These are phyloP conservation scores for Cytospora mali DNA, from an alignment of 2,329 filamentous ascomycete species.

Conservation along the genomic window DNA sequence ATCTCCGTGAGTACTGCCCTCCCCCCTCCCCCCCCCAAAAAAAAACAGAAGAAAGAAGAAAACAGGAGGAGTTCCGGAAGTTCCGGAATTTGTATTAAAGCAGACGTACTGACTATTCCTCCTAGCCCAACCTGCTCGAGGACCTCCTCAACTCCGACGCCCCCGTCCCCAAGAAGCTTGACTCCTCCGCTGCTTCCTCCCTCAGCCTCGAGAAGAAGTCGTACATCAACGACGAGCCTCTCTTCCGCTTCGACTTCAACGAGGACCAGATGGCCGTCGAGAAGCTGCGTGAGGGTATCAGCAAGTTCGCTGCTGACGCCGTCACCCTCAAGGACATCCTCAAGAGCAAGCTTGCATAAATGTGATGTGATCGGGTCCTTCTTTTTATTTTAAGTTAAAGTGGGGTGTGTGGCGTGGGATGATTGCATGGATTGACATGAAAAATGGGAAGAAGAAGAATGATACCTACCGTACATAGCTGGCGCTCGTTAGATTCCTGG, in stretches of 20 bases:
- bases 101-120: too few relatives aligned
- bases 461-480: conserved; percentile 21
- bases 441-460: conserved; percentile 12
- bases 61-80: conserved; percentile 4
- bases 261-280: conserved; percentile 99
- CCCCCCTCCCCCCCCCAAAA: neutral
- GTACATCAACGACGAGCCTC: conserved; percentile 86
- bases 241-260: conserved; percentile 99
- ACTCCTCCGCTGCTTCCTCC: conserved; percentile 63
- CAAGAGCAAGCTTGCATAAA: conserved; percentile 75
- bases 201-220: conserved; percentile 84
- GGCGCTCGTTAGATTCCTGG: neutral
- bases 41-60: neutral
- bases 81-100: neutral
- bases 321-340: conserved; percentile 91
- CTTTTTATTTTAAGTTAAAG: too few relatives aligned
- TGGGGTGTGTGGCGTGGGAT: conserved; percentile 5
- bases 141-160: conserved; percentile 84
- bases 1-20: conserved; percentile 71
- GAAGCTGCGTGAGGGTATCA: conserved; percentile 99
- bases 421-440: conserved; percentile 6
- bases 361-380: neutral
- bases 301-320: conserved; percentile 97
- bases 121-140: conserved; percentile 91
- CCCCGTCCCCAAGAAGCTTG: conserved; percentile 89